A percentile compares a stretch with the other conserved stretches of the same genome.
phyloP scores from a whole-genome alignment of 148 eudicot genomes.

The Rhododendron simsii region DNA sequence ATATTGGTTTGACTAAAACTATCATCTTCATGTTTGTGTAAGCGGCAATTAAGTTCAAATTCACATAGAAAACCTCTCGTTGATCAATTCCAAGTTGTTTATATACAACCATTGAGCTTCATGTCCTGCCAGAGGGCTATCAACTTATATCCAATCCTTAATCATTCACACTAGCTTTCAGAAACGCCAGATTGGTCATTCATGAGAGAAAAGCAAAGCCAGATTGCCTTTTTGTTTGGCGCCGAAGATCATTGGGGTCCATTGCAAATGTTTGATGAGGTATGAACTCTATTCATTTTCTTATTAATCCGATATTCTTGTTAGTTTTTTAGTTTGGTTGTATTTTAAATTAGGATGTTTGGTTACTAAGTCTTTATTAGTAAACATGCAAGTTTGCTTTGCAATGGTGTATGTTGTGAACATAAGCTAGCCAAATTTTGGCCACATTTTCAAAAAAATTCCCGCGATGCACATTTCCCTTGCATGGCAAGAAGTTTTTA shows the following conservation, averaged over 20 bases:
- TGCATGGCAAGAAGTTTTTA: not conserved
- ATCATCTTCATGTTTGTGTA: not conserved
- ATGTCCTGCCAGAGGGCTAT: not conserved
- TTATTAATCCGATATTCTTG: not conserved
- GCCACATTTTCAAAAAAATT: not conserved
- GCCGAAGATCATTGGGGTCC: conserved; percentile 93
- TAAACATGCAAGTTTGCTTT: not conserved
- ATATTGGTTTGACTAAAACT: not conserved
- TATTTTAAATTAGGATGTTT: not conserved
- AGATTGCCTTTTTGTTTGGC: conserved; percentile 70
- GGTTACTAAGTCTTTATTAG: not conserved
- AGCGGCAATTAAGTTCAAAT: not conserved
- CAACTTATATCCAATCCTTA: conserved; percentile 1
- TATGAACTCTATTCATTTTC: conserved; percentile 11
- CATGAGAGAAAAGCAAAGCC: conserved; percentile 54
- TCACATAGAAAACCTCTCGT: not conserved
- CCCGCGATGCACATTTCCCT: not conserved
- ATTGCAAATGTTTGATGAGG: conserved; percentile 72
- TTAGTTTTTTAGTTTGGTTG: not conserved
- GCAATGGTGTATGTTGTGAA: not conserved
- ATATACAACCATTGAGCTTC: not conserved
- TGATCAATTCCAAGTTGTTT: not conserved
- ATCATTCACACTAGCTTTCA: conserved; percentile 40
- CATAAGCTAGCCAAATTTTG: not conserved
- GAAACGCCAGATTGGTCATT: conserved; percentile 79